phyloP scores from a whole-genome alignment of 495 filamentous ascomycete species.

The Pseudevernia furfuracea region DNA sequence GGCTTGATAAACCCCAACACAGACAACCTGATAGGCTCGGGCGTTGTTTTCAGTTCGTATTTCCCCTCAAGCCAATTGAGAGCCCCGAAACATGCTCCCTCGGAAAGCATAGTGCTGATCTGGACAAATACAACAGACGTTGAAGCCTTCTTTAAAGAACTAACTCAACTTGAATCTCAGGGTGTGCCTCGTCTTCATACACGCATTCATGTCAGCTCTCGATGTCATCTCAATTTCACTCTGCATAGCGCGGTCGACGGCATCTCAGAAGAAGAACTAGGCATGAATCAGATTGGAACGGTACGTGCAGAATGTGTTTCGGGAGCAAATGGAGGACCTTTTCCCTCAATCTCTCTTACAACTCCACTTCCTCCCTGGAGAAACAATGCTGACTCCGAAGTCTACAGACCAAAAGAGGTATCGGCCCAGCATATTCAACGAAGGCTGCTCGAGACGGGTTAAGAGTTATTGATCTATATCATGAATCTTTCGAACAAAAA shows the following conservation, averaged over 20 bases:
- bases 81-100: too few relatives aligned
- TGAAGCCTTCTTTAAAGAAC: constrained; percentile 70
- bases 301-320: too few relatives aligned
- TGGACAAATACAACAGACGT: not conserved
- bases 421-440: constrained; percentile 74
- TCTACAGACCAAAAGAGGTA: constrained; percentile 33
- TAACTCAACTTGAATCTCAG: constrained; percentile 61
- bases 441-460: constrained; percentile 73
- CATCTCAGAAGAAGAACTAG: constrained; percentile 51
- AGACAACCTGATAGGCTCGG: constrained; percentile 77
- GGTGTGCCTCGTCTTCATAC: constrained; percentile 33
- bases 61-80: constrained; percentile 38
- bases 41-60: constrained; percentile 61
- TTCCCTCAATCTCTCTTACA: too few relatives aligned
- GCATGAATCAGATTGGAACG: too few relatives aligned
- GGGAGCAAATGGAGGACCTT: too few relatives aligned
- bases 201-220: constrained; percentile 7
- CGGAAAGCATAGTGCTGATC: too few relatives aligned
- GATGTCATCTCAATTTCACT: constrained; percentile 43
- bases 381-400: too few relatives aligned
- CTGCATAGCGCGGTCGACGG: constrained; percentile 75
- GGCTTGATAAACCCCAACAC: constrained; percentile 63
- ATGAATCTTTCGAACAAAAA: constrained; percentile 67
- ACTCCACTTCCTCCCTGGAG: constrained; percentile 22
- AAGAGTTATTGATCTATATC: constrained; percentile 67